Evolutionary conservation across 1,139 yeast species (phyloP), one percentile per base, ranked within the genome.

Genomic region (Scheffersomyces titani): DNA sequence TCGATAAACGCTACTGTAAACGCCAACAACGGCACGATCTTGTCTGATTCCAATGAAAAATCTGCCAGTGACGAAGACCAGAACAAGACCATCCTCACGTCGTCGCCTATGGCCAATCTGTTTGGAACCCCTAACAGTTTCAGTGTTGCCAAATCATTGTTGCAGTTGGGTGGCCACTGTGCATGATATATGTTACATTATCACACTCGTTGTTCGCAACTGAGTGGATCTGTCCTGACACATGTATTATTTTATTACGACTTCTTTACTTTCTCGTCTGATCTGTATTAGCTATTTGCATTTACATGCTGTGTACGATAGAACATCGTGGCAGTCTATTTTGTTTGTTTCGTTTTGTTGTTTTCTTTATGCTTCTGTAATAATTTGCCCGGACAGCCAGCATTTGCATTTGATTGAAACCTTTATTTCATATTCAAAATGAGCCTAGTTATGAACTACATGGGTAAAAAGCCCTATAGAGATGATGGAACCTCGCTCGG

Each of bases 41-140:
- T 46, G 48, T 46, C 48, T 46, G 48, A 19, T n/a, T 46, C 22
- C 16, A 22, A n/a, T 3, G 49, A 46, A 6, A 46, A 19, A 5
- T n/a, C 24, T 6, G 30, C 53, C 19, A 53, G 47, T 46, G 57
- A 51, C 40, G 54, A 50, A 16, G 45, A 49, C 57, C 19, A 53
- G 49, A 49, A 48, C 49, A 49, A 30, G 49, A 36, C 51, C 52
- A 61, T 62, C 21, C 60, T 62, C 44, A 57, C 63, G 44, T 63
- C 67, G 22, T 75, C 81, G 40, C 82, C 82, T n/a, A 65, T 75
- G 50, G 62, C 67, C 45, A 70, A 71, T 56, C 65, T 69, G 51
- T 75, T 78, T 59, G 82, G 81, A n/a, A 80, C 84, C n/a, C 84
- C 84, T 54, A 80, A 78, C 64, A 76, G 81, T 55, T 80, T 80